A percentile compares a stretch with the other conserved stretches of the same genome.
These are phyloP conservation scores for Talaromyces sp. DNA, from an alignment of 2,329 filamentous ascomycete genomes.

Conservation along the genomic window DNA sequence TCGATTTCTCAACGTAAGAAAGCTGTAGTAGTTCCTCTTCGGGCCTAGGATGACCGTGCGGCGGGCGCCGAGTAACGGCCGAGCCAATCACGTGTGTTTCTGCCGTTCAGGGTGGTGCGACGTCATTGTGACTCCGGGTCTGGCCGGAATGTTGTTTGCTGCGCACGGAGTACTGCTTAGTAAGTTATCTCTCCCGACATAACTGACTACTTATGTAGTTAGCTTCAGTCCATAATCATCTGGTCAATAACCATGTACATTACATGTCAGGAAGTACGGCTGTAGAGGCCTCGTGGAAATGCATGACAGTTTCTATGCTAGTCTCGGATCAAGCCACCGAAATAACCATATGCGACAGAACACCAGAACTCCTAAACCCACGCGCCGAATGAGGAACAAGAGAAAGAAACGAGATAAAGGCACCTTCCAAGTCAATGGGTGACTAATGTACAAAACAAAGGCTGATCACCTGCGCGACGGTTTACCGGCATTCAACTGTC, in stretches of 20 bases:
- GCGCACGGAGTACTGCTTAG: background rate
- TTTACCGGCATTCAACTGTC: slow-evolving; percentile 42
- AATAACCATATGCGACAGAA: slow-evolving; percentile 5
- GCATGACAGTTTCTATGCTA: slow-evolving; percentile 12
- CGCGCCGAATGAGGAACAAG: slow-evolving; percentile 3
- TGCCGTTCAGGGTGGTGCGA: background rate
- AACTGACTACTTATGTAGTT: background rate
- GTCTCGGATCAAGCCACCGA: background rate
- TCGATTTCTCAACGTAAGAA: background rate
- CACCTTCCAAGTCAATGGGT: background rate
- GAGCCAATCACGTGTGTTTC: background rate
- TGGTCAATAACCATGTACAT: background rate
- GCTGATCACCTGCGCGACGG: slow-evolving; percentile 35
- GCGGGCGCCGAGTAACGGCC: background rate
- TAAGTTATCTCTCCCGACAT: no score
- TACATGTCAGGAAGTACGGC: background rate
- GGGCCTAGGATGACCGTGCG: background rate
- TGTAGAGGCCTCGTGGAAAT: background rate
- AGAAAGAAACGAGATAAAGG: background rate
- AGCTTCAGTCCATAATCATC: background rate
- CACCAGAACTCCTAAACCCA: slow-evolving; percentile 14
- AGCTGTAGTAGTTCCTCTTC: slow-evolving; percentile 10
- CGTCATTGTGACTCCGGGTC: background rate
- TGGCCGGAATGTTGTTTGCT: background rate
- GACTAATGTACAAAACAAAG: background rate